Evolutionary conservation across 2,329 filamentous ascomycete species (phyloP).

Genomic region (Hypomyces perniciosus): DNA sequence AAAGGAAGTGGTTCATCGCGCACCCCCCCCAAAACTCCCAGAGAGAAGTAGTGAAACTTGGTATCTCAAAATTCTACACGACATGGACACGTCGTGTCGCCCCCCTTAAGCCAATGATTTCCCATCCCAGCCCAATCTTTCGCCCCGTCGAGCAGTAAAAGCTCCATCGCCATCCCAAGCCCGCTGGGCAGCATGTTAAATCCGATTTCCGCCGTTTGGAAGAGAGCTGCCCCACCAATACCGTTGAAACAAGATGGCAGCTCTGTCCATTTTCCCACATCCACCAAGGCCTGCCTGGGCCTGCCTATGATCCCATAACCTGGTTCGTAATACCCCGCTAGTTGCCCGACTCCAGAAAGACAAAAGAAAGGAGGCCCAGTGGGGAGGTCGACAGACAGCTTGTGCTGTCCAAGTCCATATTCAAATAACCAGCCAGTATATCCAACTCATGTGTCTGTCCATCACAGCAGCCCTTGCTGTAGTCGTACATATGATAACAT

Average conservation of each 20-base stretch:
- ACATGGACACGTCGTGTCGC: conserved; percentile 1
- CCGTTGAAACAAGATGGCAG: not conserved
- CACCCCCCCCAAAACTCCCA: conserved; percentile 2
- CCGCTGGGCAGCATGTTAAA: not conserved
- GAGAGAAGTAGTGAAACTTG: not conserved
- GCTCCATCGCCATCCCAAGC: not conserved
- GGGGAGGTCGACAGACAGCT: not conserved
- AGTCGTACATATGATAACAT: too few relatives aligned
- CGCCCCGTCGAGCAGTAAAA: not conserved
- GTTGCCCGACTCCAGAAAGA: not conserved
- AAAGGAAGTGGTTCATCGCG: not conserved
- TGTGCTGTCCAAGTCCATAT: not conserved
- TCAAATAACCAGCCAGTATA: not conserved
- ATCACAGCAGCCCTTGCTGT: too few relatives aligned
- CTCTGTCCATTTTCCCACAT: not conserved
- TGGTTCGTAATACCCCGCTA: conserved; percentile 4
- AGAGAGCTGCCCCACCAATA: not conserved
- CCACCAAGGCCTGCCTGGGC: conserved; percentile 2
- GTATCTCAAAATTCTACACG: conserved; percentile 3
- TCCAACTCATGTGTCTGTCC: not conserved
- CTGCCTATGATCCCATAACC: not conserved
- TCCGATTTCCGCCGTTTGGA: not conserved
- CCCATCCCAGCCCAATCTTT: not conserved
- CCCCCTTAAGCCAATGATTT: not conserved
- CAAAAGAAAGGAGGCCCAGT: not conserved